These are phyloP conservation scores for Venturia effusa DNA, from an alignment of 2,329 filamentous ascomycete genomes.

Conservation along the genomic window DNA sequence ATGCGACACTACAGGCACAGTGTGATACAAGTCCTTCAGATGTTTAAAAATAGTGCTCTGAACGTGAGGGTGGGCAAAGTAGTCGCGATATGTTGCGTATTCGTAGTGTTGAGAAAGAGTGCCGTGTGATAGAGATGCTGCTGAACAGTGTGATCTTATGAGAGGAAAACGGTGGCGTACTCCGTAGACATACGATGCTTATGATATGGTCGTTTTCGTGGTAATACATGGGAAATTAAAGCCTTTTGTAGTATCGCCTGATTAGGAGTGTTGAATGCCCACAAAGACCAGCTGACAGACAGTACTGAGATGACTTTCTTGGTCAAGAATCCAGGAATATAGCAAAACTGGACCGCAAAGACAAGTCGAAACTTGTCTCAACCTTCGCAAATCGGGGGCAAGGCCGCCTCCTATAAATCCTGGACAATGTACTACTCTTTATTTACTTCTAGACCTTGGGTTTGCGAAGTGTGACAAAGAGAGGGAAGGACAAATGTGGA, in stretches of 20 bases:
- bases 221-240: neutral
- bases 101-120: neutral
- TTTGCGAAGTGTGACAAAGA: neutral
- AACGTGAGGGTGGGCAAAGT: neutral
- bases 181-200: neutral
- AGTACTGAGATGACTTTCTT: neutral
- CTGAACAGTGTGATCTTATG: neutral
- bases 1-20: neutral
- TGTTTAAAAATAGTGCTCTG: neutral
- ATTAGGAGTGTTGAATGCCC: neutral
- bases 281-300: neutral
- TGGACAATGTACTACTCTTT: neutral
- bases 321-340: neutral
- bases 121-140: neutral
- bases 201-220: neutral
- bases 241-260: conserved; percentile 3
- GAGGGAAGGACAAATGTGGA: neutral
- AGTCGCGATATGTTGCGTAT: neutral
- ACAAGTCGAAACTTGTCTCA: neutral
- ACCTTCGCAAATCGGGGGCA: neutral
- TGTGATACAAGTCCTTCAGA: neutral
- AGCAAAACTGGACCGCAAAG: neutral
- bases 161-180: neutral
- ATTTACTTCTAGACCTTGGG: neutral
- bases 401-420: neutral